These are phyloP conservation scores for Sordariomycetes sp. DNA, from an alignment of 2,329 filamentous ascomycete species.

Conservation along the genomic window DNA sequence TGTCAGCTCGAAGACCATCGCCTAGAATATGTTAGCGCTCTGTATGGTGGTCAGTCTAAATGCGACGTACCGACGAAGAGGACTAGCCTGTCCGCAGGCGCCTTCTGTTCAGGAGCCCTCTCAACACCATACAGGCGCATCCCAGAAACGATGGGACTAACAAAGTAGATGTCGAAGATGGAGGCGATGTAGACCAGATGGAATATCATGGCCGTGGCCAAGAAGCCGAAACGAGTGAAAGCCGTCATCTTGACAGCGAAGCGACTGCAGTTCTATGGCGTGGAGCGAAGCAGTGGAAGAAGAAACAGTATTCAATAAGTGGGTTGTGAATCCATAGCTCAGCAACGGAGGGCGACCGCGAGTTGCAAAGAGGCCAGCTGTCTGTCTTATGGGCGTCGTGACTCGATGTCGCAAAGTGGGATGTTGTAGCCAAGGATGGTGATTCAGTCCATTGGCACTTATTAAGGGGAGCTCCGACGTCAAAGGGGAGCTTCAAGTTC, in stretches of 20 bases:
- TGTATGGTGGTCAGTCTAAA: not conserved
- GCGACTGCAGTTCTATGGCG: no score
- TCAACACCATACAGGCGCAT: conserved; percentile 77
- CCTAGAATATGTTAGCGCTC: conserved; percentile 32
- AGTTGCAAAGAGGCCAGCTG: no score
- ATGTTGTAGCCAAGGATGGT: no score
- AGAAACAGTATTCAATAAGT: no score
- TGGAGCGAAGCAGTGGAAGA: no score
- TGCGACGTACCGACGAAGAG: conserved; percentile 70
- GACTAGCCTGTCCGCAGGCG: conserved; percentile 83
- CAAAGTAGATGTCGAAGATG: conserved; percentile 98
- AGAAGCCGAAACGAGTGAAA: conserved; percentile 65
- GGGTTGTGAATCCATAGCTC: no score
- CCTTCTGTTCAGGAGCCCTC: conserved; percentile 41
- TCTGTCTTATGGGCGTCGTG: no score
- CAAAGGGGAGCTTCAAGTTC: not conserved
- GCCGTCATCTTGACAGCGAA: no score
- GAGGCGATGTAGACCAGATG: conserved; percentile 90
- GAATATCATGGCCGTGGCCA: conserved; percentile 83
- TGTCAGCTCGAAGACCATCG: conserved; percentile 92
- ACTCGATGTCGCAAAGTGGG: no score
- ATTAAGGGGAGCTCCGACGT: not conserved
- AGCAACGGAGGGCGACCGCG: no score
- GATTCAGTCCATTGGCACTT: no score
- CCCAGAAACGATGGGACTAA: conserved; percentile 91